Evolutionary conservation across 169 alveolate species (phyloP).

Genomic region (Cryptosporidium viatorum): DNA sequence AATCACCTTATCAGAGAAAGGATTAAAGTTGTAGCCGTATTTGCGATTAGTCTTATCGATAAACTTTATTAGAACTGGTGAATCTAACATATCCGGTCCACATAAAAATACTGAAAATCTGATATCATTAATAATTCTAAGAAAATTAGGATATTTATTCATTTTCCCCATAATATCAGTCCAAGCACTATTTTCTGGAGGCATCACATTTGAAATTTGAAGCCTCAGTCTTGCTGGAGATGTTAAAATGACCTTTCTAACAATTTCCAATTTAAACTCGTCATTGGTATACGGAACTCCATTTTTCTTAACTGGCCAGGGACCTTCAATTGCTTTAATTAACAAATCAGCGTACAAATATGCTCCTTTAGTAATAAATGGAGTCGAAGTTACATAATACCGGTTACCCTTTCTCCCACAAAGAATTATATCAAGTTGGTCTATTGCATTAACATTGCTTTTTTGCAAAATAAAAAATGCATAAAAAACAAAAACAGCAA

Average conservation of each 20-base stretch:
- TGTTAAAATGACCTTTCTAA: constrained; percentile 50
- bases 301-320: constrained; percentile 44
- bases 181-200: constrained; percentile 30
- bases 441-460: constrained; percentile 30
- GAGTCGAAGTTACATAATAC: constrained; percentile 37
- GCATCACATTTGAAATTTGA: background rate
- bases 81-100: constrained; percentile 53
- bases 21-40: constrained; percentile 39
- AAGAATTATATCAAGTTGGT: constrained; percentile 40
- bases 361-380: constrained; percentile 66
- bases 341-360: constrained; percentile 67
- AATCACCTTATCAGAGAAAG: constrained; percentile 35
- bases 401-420: constrained; percentile 70
- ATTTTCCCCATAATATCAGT: constrained; percentile 2
- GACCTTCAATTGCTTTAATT: constrained; percentile 44
- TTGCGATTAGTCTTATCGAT: constrained; percentile 20
- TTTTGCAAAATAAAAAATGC: background rate
- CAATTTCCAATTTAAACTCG: constrained; percentile 37
- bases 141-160: constrained; percentile 17
- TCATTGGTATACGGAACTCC: constrained; percentile 37
- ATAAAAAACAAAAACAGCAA: constrained; percentile 23
- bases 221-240: constrained; percentile 51
- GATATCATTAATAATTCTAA: constrained; percentile 53
- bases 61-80: constrained; percentile 19
- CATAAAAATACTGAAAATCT: constrained; percentile 61